Conservation (phyloP, 2,329 filamentous ascomycete species). For the Periconia macrospinosa region DNA sequence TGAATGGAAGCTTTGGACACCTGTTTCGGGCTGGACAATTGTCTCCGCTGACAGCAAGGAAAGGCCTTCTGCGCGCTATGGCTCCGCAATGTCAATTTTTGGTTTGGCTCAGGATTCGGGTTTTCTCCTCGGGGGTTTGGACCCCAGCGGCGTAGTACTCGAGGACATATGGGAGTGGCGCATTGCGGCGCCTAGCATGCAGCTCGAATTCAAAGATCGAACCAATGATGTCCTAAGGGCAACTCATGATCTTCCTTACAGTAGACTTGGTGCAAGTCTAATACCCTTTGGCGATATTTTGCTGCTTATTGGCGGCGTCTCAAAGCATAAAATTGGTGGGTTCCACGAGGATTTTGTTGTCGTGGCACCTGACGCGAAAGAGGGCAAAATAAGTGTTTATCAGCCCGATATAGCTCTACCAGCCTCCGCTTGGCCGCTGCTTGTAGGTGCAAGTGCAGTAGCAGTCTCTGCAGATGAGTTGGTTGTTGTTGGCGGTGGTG, state of each 20-base stretch:
- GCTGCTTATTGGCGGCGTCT: conserved; percentile 58
- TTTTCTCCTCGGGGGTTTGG: conserved; percentile 72
- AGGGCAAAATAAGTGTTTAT: conserved; percentile 21
- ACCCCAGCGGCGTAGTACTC: conserved; percentile 63
- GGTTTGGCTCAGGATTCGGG: conserved; percentile 54
- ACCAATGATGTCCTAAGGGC: conserved; percentile 24
- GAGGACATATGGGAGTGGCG: conserved; percentile 68
- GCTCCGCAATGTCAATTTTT: conserved; percentile 56
- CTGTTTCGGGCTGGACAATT: conserved; percentile 55
- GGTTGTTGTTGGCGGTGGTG: conserved; percentile 75
- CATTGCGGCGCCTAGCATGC: conserved; percentile 34
- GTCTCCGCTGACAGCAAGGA: conserved; percentile 39
- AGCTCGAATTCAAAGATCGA: conserved; percentile 31
- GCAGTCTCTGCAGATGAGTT: conserved; percentile 53
- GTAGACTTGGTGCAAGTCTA: conserved; percentile 56
- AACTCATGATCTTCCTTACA: conserved; percentile 29
- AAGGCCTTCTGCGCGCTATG: conserved; percentile 57
- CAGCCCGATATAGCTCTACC: conserved; percentile 20
- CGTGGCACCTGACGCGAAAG: conserved; percentile 17
- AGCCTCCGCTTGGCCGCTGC: conserved; percentile 60
- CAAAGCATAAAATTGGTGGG: conserved; percentile 27
- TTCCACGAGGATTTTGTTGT: conserved; percentile 31
- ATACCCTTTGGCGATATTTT: conserved; percentile 50
- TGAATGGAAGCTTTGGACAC: conserved; percentile 51
- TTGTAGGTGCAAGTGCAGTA: conserved; percentile 68